Evolutionary conservation across 1,139 yeast genomes (phyloP), one percentile per base, ranked within the genome.

Genomic region (Suhomyces ambrosiae): DNA sequence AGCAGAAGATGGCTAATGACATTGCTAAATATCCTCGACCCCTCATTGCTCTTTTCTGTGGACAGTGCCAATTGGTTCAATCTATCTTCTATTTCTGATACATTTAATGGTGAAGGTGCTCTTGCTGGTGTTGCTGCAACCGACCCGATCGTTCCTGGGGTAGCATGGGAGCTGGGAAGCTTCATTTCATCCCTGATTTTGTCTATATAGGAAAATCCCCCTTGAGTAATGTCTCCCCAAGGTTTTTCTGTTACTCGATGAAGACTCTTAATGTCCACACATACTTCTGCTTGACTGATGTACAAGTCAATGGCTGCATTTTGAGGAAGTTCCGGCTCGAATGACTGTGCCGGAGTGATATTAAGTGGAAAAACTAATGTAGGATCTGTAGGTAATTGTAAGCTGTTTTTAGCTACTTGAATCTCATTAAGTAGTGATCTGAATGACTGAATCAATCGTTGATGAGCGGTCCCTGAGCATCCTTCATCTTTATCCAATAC

Each of bases 301-400:
- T 71, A 71, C 24, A 70, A 44, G 41, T 71, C 77, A 14, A 71
- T 48, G 5, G 75, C 57, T 9, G 68, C 50, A 24, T 55, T 55
- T 4, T 54, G 46, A 5, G 64, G 55, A 15, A 71, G 53, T 14
- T 50, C 58, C 2, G 76, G 76, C 29, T 62, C 63, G 42, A 68
- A 71, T 21, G 44, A 32, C 9, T 45, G 38, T 0, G 54, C 39
- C 0, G 57, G 50, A 1, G 65, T 55, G 4, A 62, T 58, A 37
- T 71, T 62, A 14, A 51, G 35, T 5, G 77, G 77, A 42, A 71
- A 71, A 13, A 71, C 72, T 11, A 71, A 52, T 13, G 37, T 38
- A 1, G 77, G 76, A 42, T 70, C 72, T 2, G 65, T 62, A 3
- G 76, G 76, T 23, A 71, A 52, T 47, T 71, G 76, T 17, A 71